Evolutionary conservation across 139 green algal genomes (phyloP).

Genomic region (Coccomyxa sp.): DNA sequence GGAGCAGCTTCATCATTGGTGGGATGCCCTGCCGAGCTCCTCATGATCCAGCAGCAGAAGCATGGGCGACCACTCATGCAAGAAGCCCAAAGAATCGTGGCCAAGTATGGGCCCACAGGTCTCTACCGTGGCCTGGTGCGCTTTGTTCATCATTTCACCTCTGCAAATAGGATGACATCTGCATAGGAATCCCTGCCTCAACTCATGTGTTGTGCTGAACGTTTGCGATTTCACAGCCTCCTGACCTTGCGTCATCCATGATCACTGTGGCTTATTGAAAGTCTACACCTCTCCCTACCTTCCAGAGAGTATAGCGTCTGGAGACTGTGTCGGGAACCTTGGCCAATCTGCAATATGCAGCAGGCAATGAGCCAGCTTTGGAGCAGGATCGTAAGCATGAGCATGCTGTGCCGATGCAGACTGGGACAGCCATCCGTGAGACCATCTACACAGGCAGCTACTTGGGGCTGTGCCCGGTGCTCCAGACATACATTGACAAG

Average conservation of each 20-base stretch:
- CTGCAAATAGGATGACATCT: neutral
- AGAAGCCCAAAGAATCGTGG: slow-evolving; percentile 40
- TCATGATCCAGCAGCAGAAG: slow-evolving; percentile 92
- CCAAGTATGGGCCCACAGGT: slow-evolving; percentile 30
- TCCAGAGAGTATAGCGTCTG: neutral
- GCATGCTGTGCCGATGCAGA: too few relatives aligned
- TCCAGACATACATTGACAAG: slow-evolving; percentile 44
- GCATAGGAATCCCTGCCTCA: neutral
- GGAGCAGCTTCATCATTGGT: slow-evolving; percentile 65
- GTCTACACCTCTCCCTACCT: neutral
- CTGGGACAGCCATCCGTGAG: neutral
- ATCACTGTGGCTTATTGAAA: neutral
- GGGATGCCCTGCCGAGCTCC: slow-evolving; percentile 69
- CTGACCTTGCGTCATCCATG: too few relatives aligned
- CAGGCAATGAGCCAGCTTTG: too few relatives aligned
- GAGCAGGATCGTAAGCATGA: too few relatives aligned
- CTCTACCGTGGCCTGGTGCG: slow-evolving; percentile 67
- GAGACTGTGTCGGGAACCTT: neutral
- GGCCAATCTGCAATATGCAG: too few relatives aligned
- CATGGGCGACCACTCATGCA: slow-evolving; percentile 39
- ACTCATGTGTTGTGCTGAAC: too few relatives aligned
- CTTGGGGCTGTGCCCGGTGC: slow-evolving; percentile 72
- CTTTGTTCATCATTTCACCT: neutral
- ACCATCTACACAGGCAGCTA: slow-evolving; percentile 48
- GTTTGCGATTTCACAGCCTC: too few relatives aligned